Evolutionary conservation across 1,139 yeast genomes (phyloP).

Genomic region (Pichia sp.): DNA sequence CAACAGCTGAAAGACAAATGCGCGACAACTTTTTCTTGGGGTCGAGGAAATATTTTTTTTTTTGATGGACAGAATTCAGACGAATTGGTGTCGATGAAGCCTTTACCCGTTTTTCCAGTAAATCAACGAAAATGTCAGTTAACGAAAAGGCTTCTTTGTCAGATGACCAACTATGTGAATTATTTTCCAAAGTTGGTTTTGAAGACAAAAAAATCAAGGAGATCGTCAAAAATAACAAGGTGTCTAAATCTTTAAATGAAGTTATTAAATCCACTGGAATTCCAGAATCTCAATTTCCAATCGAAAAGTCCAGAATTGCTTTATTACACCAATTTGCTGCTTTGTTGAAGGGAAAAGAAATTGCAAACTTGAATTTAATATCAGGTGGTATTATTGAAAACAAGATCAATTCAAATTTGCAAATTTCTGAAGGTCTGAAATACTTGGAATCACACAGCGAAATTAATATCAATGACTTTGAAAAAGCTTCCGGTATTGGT

Average conservation of each 20-base stretch:
- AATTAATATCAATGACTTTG: constrained; percentile 39
- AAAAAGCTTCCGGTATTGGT: constrained; percentile 75
- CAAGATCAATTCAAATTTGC: constrained; percentile 57
- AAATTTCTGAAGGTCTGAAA: constrained; percentile 74
- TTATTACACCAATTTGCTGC: constrained; percentile 74
- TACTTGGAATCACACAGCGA: constrained; percentile 46
- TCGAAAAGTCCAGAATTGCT: constrained; percentile 46
- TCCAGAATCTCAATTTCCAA: constrained; percentile 15
- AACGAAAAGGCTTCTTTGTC: too few species aligned
- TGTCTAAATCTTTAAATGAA: constrained; percentile 56
- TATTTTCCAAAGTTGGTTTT: constrained; percentile 58
- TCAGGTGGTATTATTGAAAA: constrained; percentile 57
- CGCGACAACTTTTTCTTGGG: too few species aligned
- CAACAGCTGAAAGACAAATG: too few species aligned
- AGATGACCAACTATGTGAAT: constrained; percentile 25
- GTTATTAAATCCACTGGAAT: constrained; percentile 40
- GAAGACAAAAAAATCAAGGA: constrained; percentile 66
- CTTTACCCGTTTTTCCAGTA: too few species aligned
- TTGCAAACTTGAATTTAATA: constrained; percentile 40
- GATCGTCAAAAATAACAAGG: constrained; percentile 77
- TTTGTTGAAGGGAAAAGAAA: constrained; percentile 40
- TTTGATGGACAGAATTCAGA: too few species aligned
- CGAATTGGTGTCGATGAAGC: too few species aligned
- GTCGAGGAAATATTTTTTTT: too few species aligned
- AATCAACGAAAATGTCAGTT: too few species aligned